Conservation (phyloP, 495 filamentous ascomycete species). For the Saxispiralis lemnorum region DNA sequence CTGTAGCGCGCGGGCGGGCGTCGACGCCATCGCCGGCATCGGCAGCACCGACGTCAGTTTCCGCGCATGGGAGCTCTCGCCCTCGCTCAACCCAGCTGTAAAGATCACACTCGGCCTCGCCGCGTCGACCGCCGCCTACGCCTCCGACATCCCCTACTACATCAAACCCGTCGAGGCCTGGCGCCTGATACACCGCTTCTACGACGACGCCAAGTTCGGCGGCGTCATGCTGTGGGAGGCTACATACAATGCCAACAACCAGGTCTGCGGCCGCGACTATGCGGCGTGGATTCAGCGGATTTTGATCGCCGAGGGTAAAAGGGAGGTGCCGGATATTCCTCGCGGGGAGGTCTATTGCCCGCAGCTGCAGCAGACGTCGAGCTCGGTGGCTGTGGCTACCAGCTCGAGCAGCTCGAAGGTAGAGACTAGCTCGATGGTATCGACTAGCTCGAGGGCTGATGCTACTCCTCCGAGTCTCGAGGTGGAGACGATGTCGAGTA, state of each 20-base stretch:
- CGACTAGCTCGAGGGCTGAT: no score
- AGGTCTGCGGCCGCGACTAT: constrained; percentile 29
- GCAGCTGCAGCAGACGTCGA: no score
- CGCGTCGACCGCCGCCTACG: constrained; percentile 22
- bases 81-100: constrained; percentile 23
- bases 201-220: constrained; percentile 36
- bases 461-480: no score
- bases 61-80: constrained; percentile 22
- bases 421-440: no score
- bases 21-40: constrained; percentile 20
- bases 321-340: not conserved
- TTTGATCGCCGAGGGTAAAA: not conserved
- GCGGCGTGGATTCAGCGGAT: constrained; percentile 28
- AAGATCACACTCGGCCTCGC: constrained; percentile 29
- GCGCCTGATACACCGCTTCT: constrained; percentile 33
- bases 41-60: constrained; percentile 21
- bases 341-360: no score
- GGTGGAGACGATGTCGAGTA: no score
- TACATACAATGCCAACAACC: constrained; percentile 33
- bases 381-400: no score
- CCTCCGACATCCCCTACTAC: constrained; percentile 24
- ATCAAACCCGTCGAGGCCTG: constrained; percentile 32
- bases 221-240: constrained; percentile 64
- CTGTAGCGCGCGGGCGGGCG: constrained; percentile 36
- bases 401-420: no score